Evolutionary conservation across 2,329 filamentous ascomycete genomes (phyloP), one percentile per base, ranked within the genome.

Genomic region (Ampelomyces quisqualis): DNA sequence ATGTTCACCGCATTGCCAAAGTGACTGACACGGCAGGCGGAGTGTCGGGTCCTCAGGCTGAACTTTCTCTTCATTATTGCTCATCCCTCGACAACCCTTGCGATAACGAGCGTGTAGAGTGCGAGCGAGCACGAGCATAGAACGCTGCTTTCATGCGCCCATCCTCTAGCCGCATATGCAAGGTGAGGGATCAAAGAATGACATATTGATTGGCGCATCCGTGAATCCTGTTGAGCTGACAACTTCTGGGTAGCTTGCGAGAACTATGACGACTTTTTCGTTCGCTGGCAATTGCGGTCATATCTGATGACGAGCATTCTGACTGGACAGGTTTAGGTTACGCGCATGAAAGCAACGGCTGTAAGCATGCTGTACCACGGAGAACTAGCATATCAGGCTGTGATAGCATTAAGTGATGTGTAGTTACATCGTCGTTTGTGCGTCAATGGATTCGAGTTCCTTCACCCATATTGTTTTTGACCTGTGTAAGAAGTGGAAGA

Each of bases 161-260:
- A 57, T 54, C 37, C 53, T 55, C 60, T 67, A 65, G 63, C 58
- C 55, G 63, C 63, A 67, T 67, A 65, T 67, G 63, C 63, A 64
- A 14, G 45, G 40, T 45, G 36, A 57, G 57, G 62, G 48, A 58
- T 58, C 55, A 58, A 49, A 55, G 51, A 42, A 40, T 40, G 40
- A 41, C 39, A 34, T 31, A n/a, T 43, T 40, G 45, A 47, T 46
- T 52, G 51, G 47, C 43, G 40, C 53, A 44, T 51, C 49, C 32
- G 43, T 31, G 38, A 44, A 40, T 34, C 40, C 43, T 52, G 47
- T 53, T 49, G 47, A 48, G 55, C 45, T 47, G 32, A 47, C 52
- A 40, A 43, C 37, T 43, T 38, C 48, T 36, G 37, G 49, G 33
- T 40, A 34, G 47, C 47, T 41, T 51, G 38, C 43, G 42, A 45